Conservation (phyloP, 176 grass and related monocot genomes). For the Dendrocalamus sinicus region DNA sequence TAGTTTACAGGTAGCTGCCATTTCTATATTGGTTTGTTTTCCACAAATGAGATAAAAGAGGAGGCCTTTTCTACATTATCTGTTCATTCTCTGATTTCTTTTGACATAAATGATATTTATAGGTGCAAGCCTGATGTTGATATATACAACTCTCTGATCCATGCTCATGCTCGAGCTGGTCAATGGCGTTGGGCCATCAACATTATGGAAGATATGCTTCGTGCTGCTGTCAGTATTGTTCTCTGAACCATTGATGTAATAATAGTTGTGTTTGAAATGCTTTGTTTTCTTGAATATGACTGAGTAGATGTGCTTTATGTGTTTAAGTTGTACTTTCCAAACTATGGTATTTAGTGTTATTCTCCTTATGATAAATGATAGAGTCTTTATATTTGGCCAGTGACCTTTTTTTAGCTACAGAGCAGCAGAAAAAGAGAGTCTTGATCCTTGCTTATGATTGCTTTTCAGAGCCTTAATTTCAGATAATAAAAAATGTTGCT, state of each 20-base stretch:
- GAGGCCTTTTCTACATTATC: conserved; percentile 13
- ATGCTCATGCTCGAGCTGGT: conserved; percentile 86
- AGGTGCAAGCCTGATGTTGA: conserved; percentile 95
- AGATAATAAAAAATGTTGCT: background rate
- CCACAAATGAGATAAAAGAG: background rate
- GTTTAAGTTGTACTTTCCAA: background rate
- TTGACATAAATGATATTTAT: conserved; percentile 39
- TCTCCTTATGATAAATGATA: conserved; percentile 12
- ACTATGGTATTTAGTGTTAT: background rate
- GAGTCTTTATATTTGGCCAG: background rate
- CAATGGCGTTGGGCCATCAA: conserved; percentile 96
- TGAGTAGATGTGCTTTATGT: conserved; percentile 8
- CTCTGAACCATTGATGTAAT: conserved; percentile 28
- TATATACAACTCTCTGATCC: conserved; percentile 87
- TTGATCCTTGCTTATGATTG: background rate
- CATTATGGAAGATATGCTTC: conserved; percentile 99
- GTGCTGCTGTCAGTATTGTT: conserved; percentile 74
- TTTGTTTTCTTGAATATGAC: conserved; percentile 26
- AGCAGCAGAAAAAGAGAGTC: background rate
- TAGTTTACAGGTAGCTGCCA: background rate
- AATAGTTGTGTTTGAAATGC: conserved; percentile 13
- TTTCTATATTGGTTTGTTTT: conserved; percentile 13
- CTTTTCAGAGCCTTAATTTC: background rate
- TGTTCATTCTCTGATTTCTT: conserved; percentile 23
- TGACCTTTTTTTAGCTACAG: background rate